Base-by-base conservation (phyloP, 352 stramenopile genomes). In the Thalassiosira hispida region DNA sequence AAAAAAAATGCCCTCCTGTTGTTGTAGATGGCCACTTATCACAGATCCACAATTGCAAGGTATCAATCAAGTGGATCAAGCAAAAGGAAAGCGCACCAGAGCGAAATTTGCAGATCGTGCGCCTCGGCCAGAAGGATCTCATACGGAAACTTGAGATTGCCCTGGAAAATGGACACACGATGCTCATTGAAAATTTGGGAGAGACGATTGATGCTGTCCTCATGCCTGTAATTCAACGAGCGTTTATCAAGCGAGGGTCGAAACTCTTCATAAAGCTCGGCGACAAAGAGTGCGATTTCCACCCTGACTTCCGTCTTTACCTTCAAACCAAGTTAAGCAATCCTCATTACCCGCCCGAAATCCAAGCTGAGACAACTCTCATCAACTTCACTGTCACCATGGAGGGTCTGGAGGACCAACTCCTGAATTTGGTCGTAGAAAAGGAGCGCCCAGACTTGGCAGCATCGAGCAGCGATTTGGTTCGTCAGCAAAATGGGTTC, bases 321-420 rank as follows among this genome's bases (percentile, higher is more conserved):
- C 73, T 98, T 38, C 96, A 98, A 74, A 98, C 96, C 0, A 98
- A 98, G 82, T 86, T 98, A n/a, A 97, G 92, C 63, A 98, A 98
- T 80, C 96, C 96, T 29, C 96, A 98, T 84, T 98, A 98, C 90
- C 97, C 98, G 71, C 96, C 96, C 1, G 96, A 98, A 80, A 98
- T 98, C 33, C 94, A 95, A 2, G 96, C 96, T 14, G 95, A 98
- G 73, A 91, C 84, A 47, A 98, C 96, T 42, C 72, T 98, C 9
- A 98, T 98, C 81, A 98, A 98, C 87, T 98, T 98, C 65, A 98
- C 98, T 73, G 96, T 96, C 8, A 98, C 96, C 0, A 96, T 98
- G 79, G 95, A 91, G 27, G 96, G 96, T 11, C 73, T 98, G 0
- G 95, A 98, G 78, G 96, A 98, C 65, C 96, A 98, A 73, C 83